Base-by-base conservation (phyloP, 1,284 basidiomycete genomes). In the Clitocybe nebularis region DNA sequence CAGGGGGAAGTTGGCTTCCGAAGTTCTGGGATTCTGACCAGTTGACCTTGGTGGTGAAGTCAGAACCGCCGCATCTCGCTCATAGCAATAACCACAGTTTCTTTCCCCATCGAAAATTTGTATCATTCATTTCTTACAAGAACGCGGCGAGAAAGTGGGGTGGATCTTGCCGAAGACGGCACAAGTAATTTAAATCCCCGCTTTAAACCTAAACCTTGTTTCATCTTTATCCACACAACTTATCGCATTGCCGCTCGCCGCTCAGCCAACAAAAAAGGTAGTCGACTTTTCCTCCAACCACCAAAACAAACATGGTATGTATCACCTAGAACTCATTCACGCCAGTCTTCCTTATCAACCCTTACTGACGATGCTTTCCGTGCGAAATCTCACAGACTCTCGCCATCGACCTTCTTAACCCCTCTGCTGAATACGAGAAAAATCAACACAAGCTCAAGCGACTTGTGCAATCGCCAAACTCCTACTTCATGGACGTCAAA, bases 401-500 rank as follows among this genome's bases (percentile, higher is more conserved):
- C 76, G 93, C 93, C 67, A 71, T 98, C 68, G 96, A 99, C 74
- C 89, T 99, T 67, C 86, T 99, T 67, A 92, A 99, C 86, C 95
- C 93, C 58, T 89, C 91, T 51, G 70, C 81, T 60, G 90, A 93
- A 67, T 72, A 84, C 58, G 88, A 94, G 75, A 85, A 76, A 70
- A 84, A 77, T 72, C 89, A 84, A 69, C 91, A 97, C 86, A 99
- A 99, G 82, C 90, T 98, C 72, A 99, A 99, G 84, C 87, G 94
- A 68, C 84, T 99, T 61, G 96, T 99, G 60, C 96, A 97, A 74
- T 89, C 84, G 51, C 93, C 93, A 54, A 93, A 96, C 76, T 96
- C 93, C 35, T 98, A 94, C 77, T 99, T 98, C 77, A 99, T 99
- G 96, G 96, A 99, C 67, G 94, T 99, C 62, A 99, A 99, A 76